A percentile compares a stretch with the other conserved stretches of the same genome.
Conservation (phyloP, 108 stramenopile species). For the Nitzschia sp. region DNA sequence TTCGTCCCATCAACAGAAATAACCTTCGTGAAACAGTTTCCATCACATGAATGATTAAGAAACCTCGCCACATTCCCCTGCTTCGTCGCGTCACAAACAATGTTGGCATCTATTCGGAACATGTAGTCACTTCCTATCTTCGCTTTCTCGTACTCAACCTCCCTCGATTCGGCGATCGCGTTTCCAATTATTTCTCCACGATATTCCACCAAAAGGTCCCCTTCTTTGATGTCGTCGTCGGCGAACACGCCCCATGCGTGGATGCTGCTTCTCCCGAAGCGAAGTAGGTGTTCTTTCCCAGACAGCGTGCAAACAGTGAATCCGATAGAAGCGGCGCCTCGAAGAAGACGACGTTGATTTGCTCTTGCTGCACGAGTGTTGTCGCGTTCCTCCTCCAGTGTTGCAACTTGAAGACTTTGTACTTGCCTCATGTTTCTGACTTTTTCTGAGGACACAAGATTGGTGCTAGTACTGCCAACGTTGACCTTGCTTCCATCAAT, state of each 20-base stretch:
- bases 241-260: slow-evolving; percentile 87
- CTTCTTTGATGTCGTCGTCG: slow-evolving; percentile 55
- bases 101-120: slow-evolving; percentile 87
- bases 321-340: slow-evolving; percentile 54
- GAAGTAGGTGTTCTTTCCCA: slow-evolving; percentile 63
- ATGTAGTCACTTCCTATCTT: slow-evolving; percentile 92
- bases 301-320: slow-evolving; percentile 53
- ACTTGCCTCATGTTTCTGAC: slow-evolving; percentile 1
- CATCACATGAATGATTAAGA: slow-evolving; percentile 91
- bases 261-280: slow-evolving; percentile 70
- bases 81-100: slow-evolving; percentile 83
- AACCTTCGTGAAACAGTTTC: slow-evolving; percentile 88
- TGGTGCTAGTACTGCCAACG: neutral
- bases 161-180: slow-evolving; percentile 86
- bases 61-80: slow-evolving; percentile 93
- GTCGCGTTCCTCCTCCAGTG: slow-evolving; percentile 33
- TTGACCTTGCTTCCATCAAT: neutral
- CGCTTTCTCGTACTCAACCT: slow-evolving; percentile 79
- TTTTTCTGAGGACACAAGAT: neutral
- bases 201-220: slow-evolving; percentile 92
- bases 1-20: slow-evolving; percentile 70
- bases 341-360: slow-evolving; percentile 67
- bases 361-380: slow-evolving; percentile 64
- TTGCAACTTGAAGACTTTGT: neutral
- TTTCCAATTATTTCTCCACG: slow-evolving; percentile 89